These are phyloP conservation scores for Xylariaceae sp. DNA, from an alignment of 2,329 filamentous ascomycete genomes.

Conservation along the genomic window DNA sequence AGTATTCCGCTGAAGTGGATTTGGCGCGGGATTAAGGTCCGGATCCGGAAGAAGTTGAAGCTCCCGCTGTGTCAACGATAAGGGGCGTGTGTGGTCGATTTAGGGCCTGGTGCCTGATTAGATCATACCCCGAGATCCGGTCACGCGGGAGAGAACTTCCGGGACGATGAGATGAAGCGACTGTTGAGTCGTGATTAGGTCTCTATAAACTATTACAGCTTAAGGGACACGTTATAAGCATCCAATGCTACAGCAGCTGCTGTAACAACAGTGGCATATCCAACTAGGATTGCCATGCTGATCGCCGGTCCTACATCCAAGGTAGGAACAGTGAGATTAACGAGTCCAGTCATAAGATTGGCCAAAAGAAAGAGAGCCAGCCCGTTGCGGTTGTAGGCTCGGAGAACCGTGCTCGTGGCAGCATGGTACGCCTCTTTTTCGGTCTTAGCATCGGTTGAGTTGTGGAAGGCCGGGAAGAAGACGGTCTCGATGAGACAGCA, in stretches of 20 bases:
- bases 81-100: no score
- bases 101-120: neutral
- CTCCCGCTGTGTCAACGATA: neutral
- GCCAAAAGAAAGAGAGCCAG: conserved; percentile 79
- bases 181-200: neutral
- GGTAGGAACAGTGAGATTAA: conserved; percentile 84
- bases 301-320: conserved; percentile 59
- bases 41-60: neutral
- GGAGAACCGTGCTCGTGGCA: conserved; percentile 75
- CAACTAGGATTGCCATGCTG: conserved; percentile 70
- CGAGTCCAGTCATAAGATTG: conserved; percentile 80
- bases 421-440: conserved; percentile 60
- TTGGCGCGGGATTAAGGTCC: neutral
- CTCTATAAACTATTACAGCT: conserved; percentile 40
- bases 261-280: conserved; percentile 65
- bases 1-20: neutral
- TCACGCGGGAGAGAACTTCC: neutral
- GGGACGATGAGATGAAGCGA: neutral
- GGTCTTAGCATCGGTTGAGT: conserved; percentile 45
- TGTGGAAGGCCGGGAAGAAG: conserved; percentile 70
- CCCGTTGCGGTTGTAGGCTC: conserved; percentile 84
- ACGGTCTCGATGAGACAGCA: conserved; percentile 74
- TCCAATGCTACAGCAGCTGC: conserved; percentile 64
- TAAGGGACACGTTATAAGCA: conserved; percentile 61
- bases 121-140: neutral